Conservation (phyloP, 108 stramenopile genomes). For the Seminavis robusta region DNA sequence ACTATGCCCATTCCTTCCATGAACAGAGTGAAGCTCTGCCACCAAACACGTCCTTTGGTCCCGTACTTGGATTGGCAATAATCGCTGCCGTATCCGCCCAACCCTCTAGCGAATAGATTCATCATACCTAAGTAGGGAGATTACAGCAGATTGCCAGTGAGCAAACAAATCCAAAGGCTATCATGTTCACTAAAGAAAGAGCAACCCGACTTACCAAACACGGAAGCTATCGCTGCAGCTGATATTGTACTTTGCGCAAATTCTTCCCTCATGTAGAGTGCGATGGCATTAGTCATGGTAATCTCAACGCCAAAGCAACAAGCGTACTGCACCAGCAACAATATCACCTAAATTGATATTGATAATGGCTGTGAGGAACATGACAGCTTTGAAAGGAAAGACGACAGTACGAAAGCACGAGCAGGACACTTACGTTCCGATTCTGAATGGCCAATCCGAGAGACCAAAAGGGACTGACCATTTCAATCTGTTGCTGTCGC, state of each 20-base stretch:
- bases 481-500: constrained; percentile 63
- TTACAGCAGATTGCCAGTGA: no score
- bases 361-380: constrained; percentile 28
- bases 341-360: constrained; percentile 78
- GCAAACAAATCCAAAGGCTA: no score
- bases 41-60: constrained; percentile 63
- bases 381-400: constrained; percentile 22
- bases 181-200: no score
- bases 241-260: constrained; percentile 38
- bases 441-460: constrained; percentile 70
- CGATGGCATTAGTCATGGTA: constrained; percentile 64
- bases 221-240: constrained; percentile 48
- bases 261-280: constrained; percentile 45
- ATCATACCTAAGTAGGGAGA: no score
- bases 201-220: constrained; percentile 55
- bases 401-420: no score
- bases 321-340: constrained; percentile 73
- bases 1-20: constrained; percentile 75
- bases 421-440: constrained; percentile 85
- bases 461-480: constrained; percentile 59
- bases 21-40: constrained; percentile 43
- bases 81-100: constrained; percentile 49
- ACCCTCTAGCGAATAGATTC: constrained; percentile 64
- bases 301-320: constrained; percentile 80
- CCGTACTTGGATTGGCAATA: constrained; percentile 32